A percentile compares a stretch with the other conserved stretches of the same genome.
Conservation (phyloP, 768 basidiomycete species). For the Tylopilus vinaceipallidus region DNA sequence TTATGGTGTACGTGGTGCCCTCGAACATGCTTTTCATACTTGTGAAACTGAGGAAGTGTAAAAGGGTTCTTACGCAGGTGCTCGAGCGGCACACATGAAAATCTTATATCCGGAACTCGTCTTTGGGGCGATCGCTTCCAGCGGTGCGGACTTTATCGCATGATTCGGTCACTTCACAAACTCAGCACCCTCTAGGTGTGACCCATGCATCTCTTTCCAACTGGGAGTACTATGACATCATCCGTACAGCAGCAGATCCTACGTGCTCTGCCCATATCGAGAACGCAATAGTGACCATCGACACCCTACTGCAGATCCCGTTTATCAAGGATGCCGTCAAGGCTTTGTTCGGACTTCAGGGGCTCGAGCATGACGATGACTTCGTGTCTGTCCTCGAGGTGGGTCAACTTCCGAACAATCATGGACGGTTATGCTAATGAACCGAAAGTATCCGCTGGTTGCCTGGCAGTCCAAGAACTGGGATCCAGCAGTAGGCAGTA, state of each 20-base stretch:
- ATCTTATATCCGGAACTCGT: slow-evolving; percentile 86
- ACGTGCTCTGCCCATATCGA: slow-evolving; percentile 59
- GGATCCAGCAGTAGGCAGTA: slow-evolving; percentile 70
- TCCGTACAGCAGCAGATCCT: slow-evolving; percentile 64
- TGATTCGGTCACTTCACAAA: background rate
- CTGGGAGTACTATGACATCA: slow-evolving; percentile 89
- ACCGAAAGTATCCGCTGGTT: slow-evolving; percentile 53
- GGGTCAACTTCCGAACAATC: slow-evolving; percentile 20
- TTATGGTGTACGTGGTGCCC: slow-evolving; percentile 66
- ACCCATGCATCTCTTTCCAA: slow-evolving; percentile 80
- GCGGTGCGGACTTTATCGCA: slow-evolving; percentile 47
- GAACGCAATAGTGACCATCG: slow-evolving; percentile 57
- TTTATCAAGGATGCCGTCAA: slow-evolving; percentile 56
- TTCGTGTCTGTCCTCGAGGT: slow-evolving; percentile 71
- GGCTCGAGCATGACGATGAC: slow-evolving; percentile 70
- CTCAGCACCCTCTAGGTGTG: slow-evolving; percentile 49
- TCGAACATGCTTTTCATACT: background rate
- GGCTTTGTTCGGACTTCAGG: slow-evolving; percentile 69
- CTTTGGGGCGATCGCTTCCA: slow-evolving; percentile 86
- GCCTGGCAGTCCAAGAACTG: slow-evolving; percentile 86
- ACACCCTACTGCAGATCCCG: slow-evolving; percentile 52
- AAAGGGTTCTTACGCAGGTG: slow-evolving; percentile 89
- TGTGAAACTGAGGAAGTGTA: slow-evolving; percentile 1
- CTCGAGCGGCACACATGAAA: slow-evolving; percentile 89
- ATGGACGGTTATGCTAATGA: slow-evolving; percentile 10